Conservation (phyloP, 106 monocot genomes). For the Phalaenopsis equestris region DNA sequence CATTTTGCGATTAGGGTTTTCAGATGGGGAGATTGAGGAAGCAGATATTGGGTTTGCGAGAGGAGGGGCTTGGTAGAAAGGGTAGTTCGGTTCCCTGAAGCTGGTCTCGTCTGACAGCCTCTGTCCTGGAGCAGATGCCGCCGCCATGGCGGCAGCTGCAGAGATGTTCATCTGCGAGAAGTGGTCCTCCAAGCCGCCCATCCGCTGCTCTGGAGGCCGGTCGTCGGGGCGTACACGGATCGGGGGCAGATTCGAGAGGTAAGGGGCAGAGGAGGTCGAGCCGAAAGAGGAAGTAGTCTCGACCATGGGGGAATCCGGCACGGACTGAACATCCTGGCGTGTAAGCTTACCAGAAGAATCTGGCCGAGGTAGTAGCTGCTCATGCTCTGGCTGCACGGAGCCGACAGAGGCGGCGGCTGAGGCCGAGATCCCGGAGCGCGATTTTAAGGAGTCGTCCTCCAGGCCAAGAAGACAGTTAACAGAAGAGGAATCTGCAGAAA, state of each 20-base stretch:
- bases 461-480: constrained; percentile 87
- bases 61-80: constrained; percentile 7
- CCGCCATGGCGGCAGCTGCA: constrained; percentile 1
- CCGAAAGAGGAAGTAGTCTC: constrained; percentile 74
- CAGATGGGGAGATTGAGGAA: constrained; percentile 33
- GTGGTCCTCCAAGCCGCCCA: constrained; percentile 47
- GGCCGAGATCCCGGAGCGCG: constrained; percentile 1
- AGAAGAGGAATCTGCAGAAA: constrained; percentile 54
- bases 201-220: constrained; percentile 25
- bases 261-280: constrained; percentile 63
- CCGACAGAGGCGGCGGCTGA: not conserved
- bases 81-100: constrained; percentile 3
- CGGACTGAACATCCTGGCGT: constrained; percentile 47
- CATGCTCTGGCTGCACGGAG: constrained; percentile 1
- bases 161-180: constrained; percentile 50
- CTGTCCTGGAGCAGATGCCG: not conserved
- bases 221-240: constrained; percentile 66
- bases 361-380: constrained; percentile 23
- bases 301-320: constrained; percentile 73
- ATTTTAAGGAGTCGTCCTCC: constrained; percentile 49
- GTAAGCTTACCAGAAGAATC: constrained; percentile 39
- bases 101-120: constrained; percentile 5
- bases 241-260: constrained; percentile 71
- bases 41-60: constrained; percentile 5
- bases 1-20: constrained; percentile 31